Conservation (phyloP, 345 rosid genomes). For the Salix suchowensis region DNA sequence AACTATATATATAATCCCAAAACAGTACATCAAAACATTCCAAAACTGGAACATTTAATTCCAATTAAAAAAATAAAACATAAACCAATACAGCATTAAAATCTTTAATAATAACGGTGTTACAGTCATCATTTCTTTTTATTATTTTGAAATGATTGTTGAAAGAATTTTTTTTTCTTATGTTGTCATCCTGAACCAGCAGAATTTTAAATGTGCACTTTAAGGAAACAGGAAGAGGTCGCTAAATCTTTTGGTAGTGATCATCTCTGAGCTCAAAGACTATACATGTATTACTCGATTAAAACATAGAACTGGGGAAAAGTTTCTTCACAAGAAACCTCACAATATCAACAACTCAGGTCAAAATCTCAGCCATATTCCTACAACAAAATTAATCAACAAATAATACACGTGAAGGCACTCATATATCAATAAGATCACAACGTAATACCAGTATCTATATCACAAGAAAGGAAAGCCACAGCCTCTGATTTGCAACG, state of each 20-base stretch:
- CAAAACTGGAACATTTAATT: too few relatives aligned
- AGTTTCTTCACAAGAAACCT: background rate
- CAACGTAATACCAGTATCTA: constrained; percentile 16
- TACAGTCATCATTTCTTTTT: too few relatives aligned
- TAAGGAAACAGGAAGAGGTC: background rate
- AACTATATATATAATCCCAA: too few relatives aligned
- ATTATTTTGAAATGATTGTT: too few relatives aligned
- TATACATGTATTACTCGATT: background rate
- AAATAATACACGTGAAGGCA: constrained; percentile 14
- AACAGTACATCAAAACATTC: too few relatives aligned
- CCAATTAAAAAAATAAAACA: too few relatives aligned
- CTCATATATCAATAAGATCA: constrained; percentile 16
- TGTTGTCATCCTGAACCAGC: background rate
- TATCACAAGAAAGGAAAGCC: constrained; percentile 21
- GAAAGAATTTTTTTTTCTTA: too few relatives aligned
- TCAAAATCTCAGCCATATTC: constrained; percentile 4
- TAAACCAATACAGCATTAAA: too few relatives aligned
- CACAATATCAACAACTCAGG: constrained; percentile 6
- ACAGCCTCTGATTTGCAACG: constrained; percentile 5
- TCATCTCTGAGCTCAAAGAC: background rate
- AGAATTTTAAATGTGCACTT: background rate
- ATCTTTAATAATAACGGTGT: too few relatives aligned
- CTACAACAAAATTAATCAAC: constrained; percentile 1
- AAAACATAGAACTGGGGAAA: background rate
- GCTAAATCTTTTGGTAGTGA: background rate